Percentiles rank a stretch among this genome's conserved stretches.
Evolutionary conservation across 352 stramenopile genomes (phyloP).

Genomic region (Pythium rishiriense): DNA sequence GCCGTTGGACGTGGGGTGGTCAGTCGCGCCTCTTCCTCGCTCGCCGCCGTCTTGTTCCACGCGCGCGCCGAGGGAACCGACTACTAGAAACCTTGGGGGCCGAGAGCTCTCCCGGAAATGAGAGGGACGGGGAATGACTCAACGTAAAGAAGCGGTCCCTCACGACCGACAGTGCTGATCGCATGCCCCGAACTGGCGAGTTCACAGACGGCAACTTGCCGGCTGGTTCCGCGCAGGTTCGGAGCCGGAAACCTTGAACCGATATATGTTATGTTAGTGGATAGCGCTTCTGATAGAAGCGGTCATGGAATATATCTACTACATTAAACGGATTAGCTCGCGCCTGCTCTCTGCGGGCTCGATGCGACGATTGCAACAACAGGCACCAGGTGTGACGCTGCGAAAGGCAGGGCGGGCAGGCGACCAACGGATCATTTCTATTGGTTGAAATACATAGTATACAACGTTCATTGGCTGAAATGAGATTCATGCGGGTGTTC

Average conservation of each 20-base stretch:
- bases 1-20: no score
- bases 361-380: background rate
- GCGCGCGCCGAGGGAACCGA: background rate
- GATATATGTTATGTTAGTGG: background rate
- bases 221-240: background rate
- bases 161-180: no score
- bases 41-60: background rate
- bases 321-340: background rate
- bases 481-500: conserved; percentile 1
- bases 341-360: background rate
- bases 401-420: background rate
- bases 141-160: no score
- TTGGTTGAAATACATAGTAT: background rate
- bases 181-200: background rate
- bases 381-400: background rate
- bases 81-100: background rate
- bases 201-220: background rate
- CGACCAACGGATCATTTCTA: background rate
- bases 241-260: background rate
- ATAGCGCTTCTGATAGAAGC: background rate
- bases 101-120: background rate
- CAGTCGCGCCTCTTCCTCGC: background rate
- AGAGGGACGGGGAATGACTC: no score
- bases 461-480: conserved; percentile 7
- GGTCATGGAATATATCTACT: background rate